Conservation (phyloP, 768 basidiomycete species). For the Tricholoma sp. region DNA sequence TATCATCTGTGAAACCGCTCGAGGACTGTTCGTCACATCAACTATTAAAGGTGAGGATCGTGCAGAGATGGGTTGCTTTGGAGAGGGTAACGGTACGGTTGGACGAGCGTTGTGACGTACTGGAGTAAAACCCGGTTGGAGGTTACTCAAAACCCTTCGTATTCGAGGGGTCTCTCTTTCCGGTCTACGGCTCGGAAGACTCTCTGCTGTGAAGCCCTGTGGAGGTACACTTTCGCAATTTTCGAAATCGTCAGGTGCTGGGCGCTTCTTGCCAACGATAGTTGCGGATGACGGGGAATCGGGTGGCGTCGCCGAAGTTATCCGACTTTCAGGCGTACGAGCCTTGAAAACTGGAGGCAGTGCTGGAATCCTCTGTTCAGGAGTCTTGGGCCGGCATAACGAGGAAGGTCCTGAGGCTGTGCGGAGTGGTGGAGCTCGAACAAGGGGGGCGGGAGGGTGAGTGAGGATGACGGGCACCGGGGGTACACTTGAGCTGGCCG, state of each 20-base stretch:
- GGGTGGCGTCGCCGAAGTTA: conserved; percentile 18
- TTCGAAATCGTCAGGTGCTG: conserved; percentile 75
- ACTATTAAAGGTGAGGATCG: conserved; percentile 35
- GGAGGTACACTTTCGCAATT: conserved; percentile 48
- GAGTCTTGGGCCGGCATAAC: conserved; percentile 45
- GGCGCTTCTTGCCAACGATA: conserved; percentile 63
- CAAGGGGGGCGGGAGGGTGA: conserved; percentile 12
- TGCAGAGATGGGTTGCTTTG: conserved; percentile 35
- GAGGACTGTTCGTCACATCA: conserved; percentile 69
- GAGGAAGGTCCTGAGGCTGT: conserved; percentile 42
- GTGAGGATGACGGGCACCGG: conserved; percentile 14
- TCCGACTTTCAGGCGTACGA: conserved; percentile 43
- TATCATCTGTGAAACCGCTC: conserved; percentile 10
- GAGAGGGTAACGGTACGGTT: conserved; percentile 39
- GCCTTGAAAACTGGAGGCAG: conserved; percentile 43
- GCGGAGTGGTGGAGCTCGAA: conserved; percentile 24
- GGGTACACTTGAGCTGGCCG: conserved; percentile 19
- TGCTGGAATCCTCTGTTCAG: conserved; percentile 35
- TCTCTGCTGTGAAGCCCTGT: conserved; percentile 60
- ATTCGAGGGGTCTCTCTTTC: conserved; percentile 53
- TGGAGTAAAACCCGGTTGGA: conserved; percentile 71
- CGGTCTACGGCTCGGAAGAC: conserved; percentile 35
- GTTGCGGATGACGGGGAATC: conserved; percentile 28
- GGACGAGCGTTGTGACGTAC: conserved; percentile 45
- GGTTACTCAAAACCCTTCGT: conserved; percentile 50